Percentiles rank a stretch among this genome's conserved stretches.
phyloP scores from a whole-genome alignment of 129 eudicot species.

The carrot (Daucus carota) region DH1_v3.0 NC_030382.2:46753001-46753500 shows the following conservation, averaged over 20 bases:
- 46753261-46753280: not conserved
- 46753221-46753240: slow-evolving; percentile 10
- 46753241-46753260: not conserved
- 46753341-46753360: too few relatives aligned
- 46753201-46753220: slow-evolving; percentile 47
- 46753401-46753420: too few relatives aligned
- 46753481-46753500: too few relatives aligned
- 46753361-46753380: too few relatives aligned
- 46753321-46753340: not conserved
- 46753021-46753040: slow-evolving; percentile 54
- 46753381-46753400: not conserved
- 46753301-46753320: not conserved
- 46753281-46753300: not conserved
- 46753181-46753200: slow-evolving; percentile 52
- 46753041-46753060: slow-evolving; percentile 25
- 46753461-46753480: too few relatives aligned
- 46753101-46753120: slow-evolving; percentile 19
- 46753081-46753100: slow-evolving; percentile 19
- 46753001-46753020: slow-evolving; percentile 59
- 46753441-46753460: not conserved
- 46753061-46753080: slow-evolving; percentile 17
- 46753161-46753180: slow-evolving; percentile 47
- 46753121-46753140: slow-evolving; percentile 24
- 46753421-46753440: too few relatives aligned
- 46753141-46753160: slow-evolving; percentile 36